A percentile compares a stretch with the other conserved stretches of the same genome.
Evolutionary conservation across 1,139 yeast genomes (phyloP).

Genomic region (Yamadazyma jaroonii): DNA sequence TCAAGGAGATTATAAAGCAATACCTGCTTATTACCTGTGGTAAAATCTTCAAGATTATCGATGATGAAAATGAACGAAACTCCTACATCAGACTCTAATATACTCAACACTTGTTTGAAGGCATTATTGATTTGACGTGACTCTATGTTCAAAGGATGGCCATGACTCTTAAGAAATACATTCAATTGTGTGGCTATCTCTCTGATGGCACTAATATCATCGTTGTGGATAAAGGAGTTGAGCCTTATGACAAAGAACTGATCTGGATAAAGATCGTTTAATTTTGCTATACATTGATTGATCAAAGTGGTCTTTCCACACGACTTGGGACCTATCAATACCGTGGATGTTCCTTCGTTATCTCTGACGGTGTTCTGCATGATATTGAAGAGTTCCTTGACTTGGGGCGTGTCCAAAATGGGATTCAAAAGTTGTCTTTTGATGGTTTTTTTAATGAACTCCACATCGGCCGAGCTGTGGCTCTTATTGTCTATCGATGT

Average conservation of each 20-base stretch:
- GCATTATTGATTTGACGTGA: slow-evolving; percentile 40
- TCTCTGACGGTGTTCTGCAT: slow-evolving; percentile 64
- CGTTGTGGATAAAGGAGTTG: slow-evolving; percentile 70
- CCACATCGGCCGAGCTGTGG: slow-evolving; percentile 1
- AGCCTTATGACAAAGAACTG: slow-evolving; percentile 62
- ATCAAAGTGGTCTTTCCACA: slow-evolving; percentile 73
- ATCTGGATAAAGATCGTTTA: slow-evolving; percentile 35
- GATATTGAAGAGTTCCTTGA: slow-evolving; percentile 10
- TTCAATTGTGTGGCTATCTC: slow-evolving; percentile 87
- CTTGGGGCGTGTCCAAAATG: slow-evolving; percentile 4
- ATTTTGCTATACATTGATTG: slow-evolving; percentile 51
- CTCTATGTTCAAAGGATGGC: slow-evolving; percentile 37
- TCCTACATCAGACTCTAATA: slow-evolving; percentile 21
- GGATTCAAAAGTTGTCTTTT: slow-evolving; percentile 3
- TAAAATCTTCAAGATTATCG: slow-evolving; percentile 83
- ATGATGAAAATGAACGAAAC: slow-evolving; percentile 72
- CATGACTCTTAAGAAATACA: slow-evolving; percentile 27
- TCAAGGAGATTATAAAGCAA: slow-evolving; percentile 85
- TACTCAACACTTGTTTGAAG: slow-evolving; percentile 35
- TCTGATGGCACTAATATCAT: slow-evolving; percentile 76
- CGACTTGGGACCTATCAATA: slow-evolving; percentile 78
- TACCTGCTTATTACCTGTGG: slow-evolving; percentile 72
- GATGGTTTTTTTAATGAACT: slow-evolving; percentile 3
- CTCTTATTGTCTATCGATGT: too few species aligned
- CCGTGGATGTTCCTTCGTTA: slow-evolving; percentile 77